phyloP scores from a whole-genome alignment of 768 basidiomycete genomes.

The Russula sp. region DNA sequence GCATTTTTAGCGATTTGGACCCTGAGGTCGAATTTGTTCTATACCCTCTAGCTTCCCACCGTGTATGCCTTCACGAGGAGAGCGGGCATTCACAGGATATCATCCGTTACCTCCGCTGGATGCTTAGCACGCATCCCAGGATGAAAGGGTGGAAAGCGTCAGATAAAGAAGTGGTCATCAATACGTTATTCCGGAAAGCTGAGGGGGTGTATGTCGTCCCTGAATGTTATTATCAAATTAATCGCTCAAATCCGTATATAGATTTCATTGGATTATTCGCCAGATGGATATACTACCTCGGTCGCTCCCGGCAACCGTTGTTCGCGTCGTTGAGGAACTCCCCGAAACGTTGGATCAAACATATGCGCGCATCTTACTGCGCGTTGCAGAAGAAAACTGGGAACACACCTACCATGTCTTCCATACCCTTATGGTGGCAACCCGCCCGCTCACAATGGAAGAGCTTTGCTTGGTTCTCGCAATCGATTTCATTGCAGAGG shows the following conservation, averaged over 20 bases:
- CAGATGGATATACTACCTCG: slow-evolving; percentile 11
- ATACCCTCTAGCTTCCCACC: slow-evolving; percentile 11
- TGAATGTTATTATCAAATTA: not conserved
- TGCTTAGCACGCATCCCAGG: slow-evolving; percentile 16
- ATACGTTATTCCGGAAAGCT: slow-evolving; percentile 16
- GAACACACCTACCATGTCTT: slow-evolving; percentile 18
- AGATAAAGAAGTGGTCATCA: slow-evolving; percentile 10
- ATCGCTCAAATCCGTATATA: not conserved
- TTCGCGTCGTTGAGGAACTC: not conserved
- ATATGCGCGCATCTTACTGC: slow-evolving; percentile 13
- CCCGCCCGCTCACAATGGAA: slow-evolving; percentile 17
- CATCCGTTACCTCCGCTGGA: slow-evolving; percentile 14
- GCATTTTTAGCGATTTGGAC: slow-evolving; percentile 9
- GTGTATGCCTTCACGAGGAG: slow-evolving; percentile 18
- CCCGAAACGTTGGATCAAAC: slow-evolving; percentile 14
- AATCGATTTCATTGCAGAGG: slow-evolving; percentile 16
- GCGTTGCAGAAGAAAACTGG: slow-evolving; percentile 22
- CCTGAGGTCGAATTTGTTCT: slow-evolving; percentile 13
- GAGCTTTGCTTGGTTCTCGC: slow-evolving; percentile 20
- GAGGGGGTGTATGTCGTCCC: slow-evolving; percentile 17
- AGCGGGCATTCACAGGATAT: slow-evolving; percentile 20
- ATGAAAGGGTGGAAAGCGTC: slow-evolving; percentile 20
- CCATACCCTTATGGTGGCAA: slow-evolving; percentile 12
- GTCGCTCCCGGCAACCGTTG: slow-evolving; percentile 15
- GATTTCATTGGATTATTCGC: slow-evolving; percentile 12